Conservation (phyloP, 2,329 filamentous ascomycete species). For the Phyllosticta citriasiana region DNA sequence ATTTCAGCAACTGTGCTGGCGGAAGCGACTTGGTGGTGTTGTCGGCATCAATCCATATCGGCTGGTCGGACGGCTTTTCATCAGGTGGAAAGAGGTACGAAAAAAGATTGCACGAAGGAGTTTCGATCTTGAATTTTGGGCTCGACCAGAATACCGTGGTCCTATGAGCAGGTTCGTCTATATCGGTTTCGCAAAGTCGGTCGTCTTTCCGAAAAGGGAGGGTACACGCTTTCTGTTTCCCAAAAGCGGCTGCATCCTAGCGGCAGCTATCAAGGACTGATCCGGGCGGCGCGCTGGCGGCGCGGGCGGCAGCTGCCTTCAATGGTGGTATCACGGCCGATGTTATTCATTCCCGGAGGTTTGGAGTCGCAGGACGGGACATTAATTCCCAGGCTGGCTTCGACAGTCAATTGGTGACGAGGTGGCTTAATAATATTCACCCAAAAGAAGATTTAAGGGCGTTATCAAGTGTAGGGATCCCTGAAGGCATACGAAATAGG, state of each 20-base stretch:
- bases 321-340: neutral
- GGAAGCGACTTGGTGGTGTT: conserved; percentile 37
- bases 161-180: neutral
- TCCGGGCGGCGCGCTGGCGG: neutral
- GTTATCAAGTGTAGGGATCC: neutral
- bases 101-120: conserved; percentile 37
- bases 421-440: neutral
- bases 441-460: neutral
- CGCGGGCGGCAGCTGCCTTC: neutral
- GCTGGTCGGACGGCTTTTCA: conserved; percentile 31
- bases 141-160: conserved; percentile 32
- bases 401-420: neutral
- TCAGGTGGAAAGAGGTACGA: conserved; percentile 27
- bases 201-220: neutral
- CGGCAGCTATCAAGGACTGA: neutral
- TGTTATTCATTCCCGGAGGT: neutral
- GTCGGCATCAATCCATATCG: conserved; percentile 45
- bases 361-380: neutral
- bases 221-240: neutral
- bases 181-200: neutral
- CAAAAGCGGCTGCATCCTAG: neutral
- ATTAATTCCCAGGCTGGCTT: neutral
- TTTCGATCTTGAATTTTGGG: conserved; percentile 38
- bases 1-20: conserved; percentile 38
- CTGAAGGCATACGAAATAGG: neutral